Conservation (phyloP, 305 asterid species). For the Coffea humblotiana region DNA sequence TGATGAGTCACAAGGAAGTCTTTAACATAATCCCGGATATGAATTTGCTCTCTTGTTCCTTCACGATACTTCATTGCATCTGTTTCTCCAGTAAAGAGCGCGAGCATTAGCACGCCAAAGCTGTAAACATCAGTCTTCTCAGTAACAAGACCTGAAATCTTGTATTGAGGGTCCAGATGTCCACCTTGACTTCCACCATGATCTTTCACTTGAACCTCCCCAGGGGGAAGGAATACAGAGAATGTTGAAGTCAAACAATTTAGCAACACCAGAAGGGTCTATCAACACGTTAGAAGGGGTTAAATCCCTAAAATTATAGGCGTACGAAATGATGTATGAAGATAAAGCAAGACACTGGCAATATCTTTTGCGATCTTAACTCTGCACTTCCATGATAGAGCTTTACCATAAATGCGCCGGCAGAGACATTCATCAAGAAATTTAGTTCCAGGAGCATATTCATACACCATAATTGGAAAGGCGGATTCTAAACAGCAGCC, state of each 20-base stretch:
- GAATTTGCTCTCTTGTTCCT: background rate
- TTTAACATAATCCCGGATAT: background rate
- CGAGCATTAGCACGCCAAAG: background rate
- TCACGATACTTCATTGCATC: background rate
- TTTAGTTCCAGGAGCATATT: constrained; percentile 9
- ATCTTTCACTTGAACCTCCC: constrained; percentile 9
- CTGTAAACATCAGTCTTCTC: constrained; percentile 11
- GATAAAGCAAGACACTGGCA: constrained; percentile 13
- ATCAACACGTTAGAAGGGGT: constrained; percentile 13
- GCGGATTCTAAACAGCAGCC: constrained; percentile 17
- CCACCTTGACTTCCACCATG: background rate
- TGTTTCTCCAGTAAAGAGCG: constrained; percentile 5
- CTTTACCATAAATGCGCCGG: background rate
- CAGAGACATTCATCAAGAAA: constrained; percentile 1
- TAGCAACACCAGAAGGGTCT: constrained; percentile 16
- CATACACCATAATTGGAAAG: constrained; percentile 15
- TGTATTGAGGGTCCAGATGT: background rate
- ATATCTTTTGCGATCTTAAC: constrained; percentile 14
- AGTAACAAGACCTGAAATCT: background rate
- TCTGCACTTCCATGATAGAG: background rate
- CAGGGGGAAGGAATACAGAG: constrained; percentile 4
- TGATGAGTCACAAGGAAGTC: background rate
- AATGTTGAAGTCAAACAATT: constrained; percentile 11
- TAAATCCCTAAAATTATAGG: constrained; percentile 1
- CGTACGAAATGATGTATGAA: constrained; percentile 15